Evolutionary conservation across 352 stramenopile species (phyloP).

Genomic region (Phytopythium cucurbitacearum): DNA sequence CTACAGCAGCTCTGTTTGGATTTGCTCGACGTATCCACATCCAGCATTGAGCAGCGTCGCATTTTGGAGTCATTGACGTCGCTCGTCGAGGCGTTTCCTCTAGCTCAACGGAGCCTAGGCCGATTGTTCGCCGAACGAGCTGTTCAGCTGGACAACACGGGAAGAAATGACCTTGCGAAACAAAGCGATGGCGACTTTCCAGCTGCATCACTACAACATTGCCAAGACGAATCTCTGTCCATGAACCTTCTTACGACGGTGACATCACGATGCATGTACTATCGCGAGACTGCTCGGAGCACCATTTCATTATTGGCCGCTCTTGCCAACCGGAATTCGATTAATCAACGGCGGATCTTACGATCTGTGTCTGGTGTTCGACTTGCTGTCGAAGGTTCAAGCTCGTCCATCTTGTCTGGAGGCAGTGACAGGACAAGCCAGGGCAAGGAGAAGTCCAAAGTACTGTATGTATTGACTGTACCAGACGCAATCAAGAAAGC

Average conservation of each 20-base stretch:
- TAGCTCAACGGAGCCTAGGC: conserved; percentile 21
- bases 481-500: conserved; percentile 19
- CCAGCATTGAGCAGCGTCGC: conserved; percentile 13
- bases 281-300: conserved; percentile 16
- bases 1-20: conserved; percentile 31
- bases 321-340: conserved; percentile 22
- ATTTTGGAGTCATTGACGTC: conserved; percentile 29
- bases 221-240: background rate
- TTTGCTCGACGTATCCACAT: conserved; percentile 12
- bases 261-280: conserved; percentile 28
- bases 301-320: conserved; percentile 24
- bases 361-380: conserved; percentile 23
- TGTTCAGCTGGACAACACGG: background rate
- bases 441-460: background rate
- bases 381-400: conserved; percentile 6
- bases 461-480: conserved; percentile 32
- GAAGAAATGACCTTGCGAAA: background rate
- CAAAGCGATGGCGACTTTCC: background rate
- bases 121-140: conserved; percentile 12
- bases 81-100: conserved; percentile 22
- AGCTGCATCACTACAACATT: too few species aligned
- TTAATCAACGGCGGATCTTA: conserved; percentile 43
- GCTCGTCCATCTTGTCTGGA: background rate
- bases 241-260: background rate
- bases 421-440: background rate